A percentile compares a stretch with the other conserved stretches of the same genome.
These are phyloP conservation scores for Lactarius trivialis DNA, from an alignment of 768 basidiomycete genomes.

Conservation along the genomic window DNA sequence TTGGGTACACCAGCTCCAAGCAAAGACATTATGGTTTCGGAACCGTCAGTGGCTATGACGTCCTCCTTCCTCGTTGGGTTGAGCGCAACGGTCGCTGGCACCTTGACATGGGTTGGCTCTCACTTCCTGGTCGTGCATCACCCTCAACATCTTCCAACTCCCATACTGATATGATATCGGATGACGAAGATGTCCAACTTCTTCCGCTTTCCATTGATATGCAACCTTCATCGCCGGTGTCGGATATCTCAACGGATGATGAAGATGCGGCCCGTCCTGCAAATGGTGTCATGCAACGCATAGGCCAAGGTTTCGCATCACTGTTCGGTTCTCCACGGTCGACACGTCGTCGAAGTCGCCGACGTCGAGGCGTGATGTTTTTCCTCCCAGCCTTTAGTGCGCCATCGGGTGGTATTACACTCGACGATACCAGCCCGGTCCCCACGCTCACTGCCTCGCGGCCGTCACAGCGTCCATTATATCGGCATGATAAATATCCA, in stretches of 20 bases:
- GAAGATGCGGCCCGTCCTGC: slow-evolving; percentile 38
- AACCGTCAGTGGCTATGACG: slow-evolving; percentile 67
- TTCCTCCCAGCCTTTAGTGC: slow-evolving; percentile 70
- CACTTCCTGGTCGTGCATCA: slow-evolving; percentile 32
- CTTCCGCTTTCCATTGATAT: slow-evolving; percentile 60
- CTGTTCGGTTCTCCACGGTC: slow-evolving; percentile 31
- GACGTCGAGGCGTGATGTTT: slow-evolving; percentile 55
- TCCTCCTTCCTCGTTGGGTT: slow-evolving; percentile 68
- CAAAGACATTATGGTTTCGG: slow-evolving; percentile 54
- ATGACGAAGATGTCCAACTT: slow-evolving; percentile 39
- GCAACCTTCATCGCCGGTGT: slow-evolving; percentile 44
- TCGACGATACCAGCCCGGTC: slow-evolving; percentile 10
- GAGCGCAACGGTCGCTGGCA: slow-evolving; percentile 69
- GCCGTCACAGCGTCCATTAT: slow-evolving; percentile 13
- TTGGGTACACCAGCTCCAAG: slow-evolving; percentile 45
- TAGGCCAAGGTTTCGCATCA: slow-evolving; percentile 49
- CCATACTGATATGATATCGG: not conserved
- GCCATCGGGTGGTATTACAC: slow-evolving; percentile 31
- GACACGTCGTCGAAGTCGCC: slow-evolving; percentile 30
- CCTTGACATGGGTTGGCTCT: slow-evolving; percentile 58
- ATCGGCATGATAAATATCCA: slow-evolving; percentile 15
- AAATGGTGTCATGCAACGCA: slow-evolving; percentile 44
- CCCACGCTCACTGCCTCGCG: not conserved
- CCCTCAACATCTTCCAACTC: not conserved
- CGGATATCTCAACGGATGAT: slow-evolving; percentile 41